Percentiles rank a stretch among this genome's conserved stretches.
phyloP scores from a whole-genome alignment of 257 asterid genomes.

The Nicotiana sylvestris region DNA sequence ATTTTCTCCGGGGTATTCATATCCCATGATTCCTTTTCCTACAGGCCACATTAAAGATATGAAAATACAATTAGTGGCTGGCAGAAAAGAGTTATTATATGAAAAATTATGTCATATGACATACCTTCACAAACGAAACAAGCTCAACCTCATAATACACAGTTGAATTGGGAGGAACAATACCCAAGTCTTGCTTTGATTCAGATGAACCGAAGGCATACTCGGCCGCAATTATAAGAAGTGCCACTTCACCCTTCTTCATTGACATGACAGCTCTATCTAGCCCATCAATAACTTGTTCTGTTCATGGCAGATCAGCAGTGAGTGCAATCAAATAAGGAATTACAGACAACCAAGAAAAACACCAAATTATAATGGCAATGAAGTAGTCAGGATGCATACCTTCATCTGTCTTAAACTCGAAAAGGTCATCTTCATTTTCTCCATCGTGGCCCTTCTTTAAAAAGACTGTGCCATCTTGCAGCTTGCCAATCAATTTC shows the following conservation, averaged over 20 bases:
- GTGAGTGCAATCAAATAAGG: background rate
- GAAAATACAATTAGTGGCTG: background rate
- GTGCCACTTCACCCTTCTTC: conserved; percentile 39
- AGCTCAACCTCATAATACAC: conserved; percentile 30
- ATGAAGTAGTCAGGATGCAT: background rate
- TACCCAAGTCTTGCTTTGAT: conserved; percentile 32
- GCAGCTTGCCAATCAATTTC: conserved; percentile 46
- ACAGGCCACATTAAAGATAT: background rate
- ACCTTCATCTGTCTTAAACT: conserved; percentile 57
- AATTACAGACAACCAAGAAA: background rate
- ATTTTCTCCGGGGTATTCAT: conserved; percentile 38
- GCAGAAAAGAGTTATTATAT: background rate
- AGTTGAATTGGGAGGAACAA: conserved; percentile 34
- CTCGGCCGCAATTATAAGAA: conserved; percentile 31
- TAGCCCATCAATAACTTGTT: conserved; percentile 35
- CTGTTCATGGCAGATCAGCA: conserved; percentile 12
- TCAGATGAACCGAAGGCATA: conserved; percentile 35
- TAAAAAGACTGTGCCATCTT: conserved; percentile 45
- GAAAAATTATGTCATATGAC: background rate
- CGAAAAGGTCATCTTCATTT: conserved; percentile 36
- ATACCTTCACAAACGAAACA: conserved; percentile 37
- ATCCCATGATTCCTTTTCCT: conserved; percentile 47
- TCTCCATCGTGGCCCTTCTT: conserved; percentile 37
- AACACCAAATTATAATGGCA: background rate
- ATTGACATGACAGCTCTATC: conserved; percentile 33